Evolutionary conservation across 306 rosid species (phyloP).

Genomic region (Prunus padus): DNA sequence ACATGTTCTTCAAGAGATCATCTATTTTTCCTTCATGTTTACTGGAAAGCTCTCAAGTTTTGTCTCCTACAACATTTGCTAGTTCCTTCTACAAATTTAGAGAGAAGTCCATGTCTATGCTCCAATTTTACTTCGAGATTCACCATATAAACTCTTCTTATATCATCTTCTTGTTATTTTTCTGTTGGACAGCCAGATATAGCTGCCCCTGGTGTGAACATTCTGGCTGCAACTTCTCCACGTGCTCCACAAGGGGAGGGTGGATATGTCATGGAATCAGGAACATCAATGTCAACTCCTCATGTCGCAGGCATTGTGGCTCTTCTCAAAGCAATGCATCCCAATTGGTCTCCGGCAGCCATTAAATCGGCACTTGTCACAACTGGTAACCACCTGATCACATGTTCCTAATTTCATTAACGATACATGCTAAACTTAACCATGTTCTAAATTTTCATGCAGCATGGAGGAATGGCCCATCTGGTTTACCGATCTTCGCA

Average conservation of each 20-base stretch:
- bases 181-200: constrained; percentile 44
- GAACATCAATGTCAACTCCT: constrained; percentile 61
- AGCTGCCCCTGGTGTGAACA: constrained; percentile 51
- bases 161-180: neutral
- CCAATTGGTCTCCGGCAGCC: constrained; percentile 55
- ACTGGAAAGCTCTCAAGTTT: neutral
- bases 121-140: neutral
- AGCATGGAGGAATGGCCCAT: constrained; percentile 43
- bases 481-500: constrained; percentile 35
- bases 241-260: neutral
- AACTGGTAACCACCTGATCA: constrained; percentile 29
- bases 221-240: constrained; percentile 24
- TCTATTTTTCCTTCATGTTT: neutral
- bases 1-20: neutral
- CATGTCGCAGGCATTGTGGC: constrained; percentile 51
- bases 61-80: too few species aligned
- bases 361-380: constrained; percentile 53
- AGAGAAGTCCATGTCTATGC: neutral
- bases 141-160: neutral
- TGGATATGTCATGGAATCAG: constrained; percentile 27
- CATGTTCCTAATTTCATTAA: neutral
- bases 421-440: neutral
- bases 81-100: neutral
- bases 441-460: constrained; percentile 17
- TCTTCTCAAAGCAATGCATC: constrained; percentile 45